phyloP scores from a whole-genome alignment of 495 filamentous ascomycete species.

The Talaromyces wortmannii region DNA sequence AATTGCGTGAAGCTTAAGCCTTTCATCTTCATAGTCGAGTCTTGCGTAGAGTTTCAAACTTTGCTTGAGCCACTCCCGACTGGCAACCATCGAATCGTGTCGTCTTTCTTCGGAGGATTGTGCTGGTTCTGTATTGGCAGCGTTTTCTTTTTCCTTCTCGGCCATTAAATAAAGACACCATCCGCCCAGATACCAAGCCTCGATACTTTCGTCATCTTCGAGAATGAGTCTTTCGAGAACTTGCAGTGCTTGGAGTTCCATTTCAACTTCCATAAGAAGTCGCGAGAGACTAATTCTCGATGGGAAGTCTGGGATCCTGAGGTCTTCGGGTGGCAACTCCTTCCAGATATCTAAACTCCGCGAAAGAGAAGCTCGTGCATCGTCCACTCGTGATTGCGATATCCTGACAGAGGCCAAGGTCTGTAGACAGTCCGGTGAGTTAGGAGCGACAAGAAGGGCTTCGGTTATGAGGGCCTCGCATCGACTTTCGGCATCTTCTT shows the following conservation, averaged over 20 bases:
- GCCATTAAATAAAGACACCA: slow-evolving; percentile 80
- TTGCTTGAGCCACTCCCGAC: slow-evolving; percentile 48
- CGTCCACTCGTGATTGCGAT: slow-evolving; percentile 69
- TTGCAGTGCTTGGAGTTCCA: slow-evolving; percentile 77
- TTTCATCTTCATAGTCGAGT: slow-evolving; percentile 47
- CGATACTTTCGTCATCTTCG: slow-evolving; percentile 90
- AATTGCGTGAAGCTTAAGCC: slow-evolving; percentile 41
- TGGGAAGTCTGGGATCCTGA: slow-evolving; percentile 70
- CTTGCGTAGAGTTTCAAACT: slow-evolving; percentile 39
- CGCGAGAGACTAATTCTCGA: slow-evolving; percentile 75
- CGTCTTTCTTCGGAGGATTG: slow-evolving; percentile 20
- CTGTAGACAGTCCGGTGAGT: slow-evolving; percentile 77
- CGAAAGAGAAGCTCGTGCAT: slow-evolving; percentile 70
- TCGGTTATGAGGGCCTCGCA: slow-evolving; percentile 86
- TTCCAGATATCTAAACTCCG: slow-evolving; percentile 75
- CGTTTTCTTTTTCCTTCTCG: slow-evolving; percentile 43
- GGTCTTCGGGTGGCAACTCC: slow-evolving; percentile 57
- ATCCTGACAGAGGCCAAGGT: slow-evolving; percentile 91
- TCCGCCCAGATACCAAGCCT: slow-evolving; percentile 94
- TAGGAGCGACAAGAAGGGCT: slow-evolving; percentile 68
- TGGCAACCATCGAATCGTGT: slow-evolving; percentile 34
- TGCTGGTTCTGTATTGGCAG: slow-evolving; percentile 12
- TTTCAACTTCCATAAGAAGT: slow-evolving; percentile 80
- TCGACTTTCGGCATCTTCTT: slow-evolving; percentile 74
- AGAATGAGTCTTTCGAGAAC: slow-evolving; percentile 75